A percentile compares a stretch with the other conserved stretches of the same genome.
Evolutionary conservation across 768 basidiomycete species (phyloP).

Genomic region (Lactarius hengduanensis): DNA sequence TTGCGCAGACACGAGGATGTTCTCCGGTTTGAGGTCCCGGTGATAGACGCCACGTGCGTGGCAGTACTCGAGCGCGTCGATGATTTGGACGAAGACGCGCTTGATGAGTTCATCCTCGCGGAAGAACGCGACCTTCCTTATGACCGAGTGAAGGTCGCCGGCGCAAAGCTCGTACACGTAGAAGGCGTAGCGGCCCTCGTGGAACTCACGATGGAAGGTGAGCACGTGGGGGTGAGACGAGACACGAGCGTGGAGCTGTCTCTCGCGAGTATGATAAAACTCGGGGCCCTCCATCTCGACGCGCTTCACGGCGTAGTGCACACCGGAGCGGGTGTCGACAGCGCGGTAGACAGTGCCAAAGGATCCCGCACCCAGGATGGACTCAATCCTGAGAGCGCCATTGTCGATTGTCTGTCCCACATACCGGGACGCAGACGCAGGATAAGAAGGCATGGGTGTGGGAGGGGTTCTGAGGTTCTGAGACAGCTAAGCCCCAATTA

Average conservation of each 20-base stretch:
- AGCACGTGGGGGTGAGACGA: conserved; percentile 78
- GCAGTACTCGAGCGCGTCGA: conserved; percentile 16
- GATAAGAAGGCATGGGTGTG: neutral
- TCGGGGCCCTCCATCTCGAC: conserved; percentile 50
- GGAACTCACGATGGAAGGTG: conserved; percentile 81
- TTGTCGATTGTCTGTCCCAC: conserved; percentile 55
- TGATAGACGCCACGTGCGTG: conserved; percentile 10
- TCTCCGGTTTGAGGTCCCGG: conserved; percentile 1
- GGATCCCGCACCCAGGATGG: conserved; percentile 85
- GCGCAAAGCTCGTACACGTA: conserved; percentile 13
- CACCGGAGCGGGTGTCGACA: conserved; percentile 43
- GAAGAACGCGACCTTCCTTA: conserved; percentile 5
- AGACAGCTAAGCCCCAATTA: neutral
- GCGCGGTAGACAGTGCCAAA: conserved; percentile 95
- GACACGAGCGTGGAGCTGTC: conserved; percentile 69
- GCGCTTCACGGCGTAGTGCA: conserved; percentile 84
- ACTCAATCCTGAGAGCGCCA: conserved; percentile 74
- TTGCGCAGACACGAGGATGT: conserved; percentile 4
- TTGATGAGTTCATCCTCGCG: conserved; percentile 8
- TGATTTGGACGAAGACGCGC: conserved; percentile 1
- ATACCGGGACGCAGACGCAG: neutral
- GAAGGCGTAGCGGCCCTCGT: conserved; percentile 65
- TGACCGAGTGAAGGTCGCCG: conserved; percentile 5
- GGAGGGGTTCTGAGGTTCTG: neutral
- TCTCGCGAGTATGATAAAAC: conserved; percentile 51